Evolutionary conservation across 169 alveolate species (phyloP).

Genomic region (Sarcocystis neurona): DNA sequence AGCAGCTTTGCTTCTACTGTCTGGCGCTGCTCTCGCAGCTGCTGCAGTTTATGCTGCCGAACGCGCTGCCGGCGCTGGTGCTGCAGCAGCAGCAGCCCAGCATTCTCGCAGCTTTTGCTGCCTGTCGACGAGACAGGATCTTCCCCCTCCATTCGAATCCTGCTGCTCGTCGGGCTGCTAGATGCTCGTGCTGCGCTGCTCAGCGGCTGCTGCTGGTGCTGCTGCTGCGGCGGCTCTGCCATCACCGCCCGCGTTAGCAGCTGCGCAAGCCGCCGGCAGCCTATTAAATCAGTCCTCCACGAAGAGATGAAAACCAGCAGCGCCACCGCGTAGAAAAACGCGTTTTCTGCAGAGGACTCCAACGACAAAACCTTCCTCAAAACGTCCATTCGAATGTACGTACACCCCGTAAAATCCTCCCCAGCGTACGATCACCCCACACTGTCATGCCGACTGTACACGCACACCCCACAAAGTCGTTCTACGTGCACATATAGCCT

Average conservation of each 20-base stretch:
- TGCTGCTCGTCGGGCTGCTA: too few species aligned
- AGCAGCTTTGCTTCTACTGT: too few species aligned
- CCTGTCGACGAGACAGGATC: too few species aligned
- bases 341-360: slow-evolving; percentile 84
- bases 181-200: too few species aligned
- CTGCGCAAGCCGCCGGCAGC: slow-evolving; percentile 88
- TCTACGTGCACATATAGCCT: too few species aligned
- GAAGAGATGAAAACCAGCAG: slow-evolving; percentile 83
- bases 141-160: too few species aligned
- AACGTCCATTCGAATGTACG: neutral
- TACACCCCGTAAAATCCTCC: too few species aligned
- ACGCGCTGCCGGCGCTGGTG: too few species aligned
- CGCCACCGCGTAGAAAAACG: slow-evolving; percentile 89
- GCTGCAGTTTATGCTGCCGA: too few species aligned
- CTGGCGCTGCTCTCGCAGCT: too few species aligned
- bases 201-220: slow-evolving; percentile 38
- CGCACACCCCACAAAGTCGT: neutral
- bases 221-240: slow-evolving; percentile 62
- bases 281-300: slow-evolving; percentile 85
- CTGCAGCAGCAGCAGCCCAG: slow-evolving; percentile 46
- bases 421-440: too few species aligned
- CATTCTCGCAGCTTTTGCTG: too few species aligned
- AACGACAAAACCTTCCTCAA: neutral
- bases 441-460: neutral
- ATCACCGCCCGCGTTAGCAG: slow-evolving; percentile 69